A percentile compares a stretch with the other conserved stretches of the same genome.
Conservation (phyloP, 805 yeast genomes). For the Grigorovia humatica region DNA sequence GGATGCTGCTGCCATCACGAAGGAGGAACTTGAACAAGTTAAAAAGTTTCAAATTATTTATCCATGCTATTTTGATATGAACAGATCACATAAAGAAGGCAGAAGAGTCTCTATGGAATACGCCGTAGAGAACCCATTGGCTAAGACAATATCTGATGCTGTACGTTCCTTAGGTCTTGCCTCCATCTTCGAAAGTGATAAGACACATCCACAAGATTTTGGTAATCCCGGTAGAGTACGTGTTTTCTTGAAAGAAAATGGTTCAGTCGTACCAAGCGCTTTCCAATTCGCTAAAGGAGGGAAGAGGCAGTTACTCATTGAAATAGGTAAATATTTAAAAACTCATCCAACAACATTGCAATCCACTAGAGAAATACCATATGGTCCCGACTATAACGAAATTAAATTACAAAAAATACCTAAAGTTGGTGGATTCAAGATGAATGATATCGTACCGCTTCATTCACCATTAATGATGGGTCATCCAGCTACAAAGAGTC, state of each 20-base stretch:
- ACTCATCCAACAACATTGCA: slow-evolving; percentile 58
- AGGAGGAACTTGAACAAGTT: slow-evolving; percentile 53
- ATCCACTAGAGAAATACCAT: slow-evolving; percentile 53
- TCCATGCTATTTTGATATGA: slow-evolving; percentile 85
- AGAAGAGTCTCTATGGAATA: slow-evolving; percentile 60
- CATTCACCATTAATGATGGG: slow-evolving; percentile 72
- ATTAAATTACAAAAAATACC: slow-evolving; percentile 56
- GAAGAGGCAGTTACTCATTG: slow-evolving; percentile 57
- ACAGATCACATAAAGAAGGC: slow-evolving; percentile 68
- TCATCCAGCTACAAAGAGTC: slow-evolving; percentile 68
- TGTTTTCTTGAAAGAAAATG: slow-evolving; percentile 50
- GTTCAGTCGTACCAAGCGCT: slow-evolving; percentile 27
- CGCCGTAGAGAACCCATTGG: slow-evolving; percentile 83
- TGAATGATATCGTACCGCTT: slow-evolving; percentile 84
- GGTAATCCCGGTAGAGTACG: slow-evolving; percentile 97
- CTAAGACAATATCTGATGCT: slow-evolving; percentile 73
- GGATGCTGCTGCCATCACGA: slow-evolving; percentile 29
- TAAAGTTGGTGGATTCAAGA: slow-evolving; percentile 71
- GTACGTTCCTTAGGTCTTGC: slow-evolving; percentile 29
- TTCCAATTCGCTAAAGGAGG: slow-evolving; percentile 23
- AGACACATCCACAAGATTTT: slow-evolving; percentile 91
- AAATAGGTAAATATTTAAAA: slow-evolving; percentile 51
- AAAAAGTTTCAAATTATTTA: slow-evolving; percentile 65
- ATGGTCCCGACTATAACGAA: slow-evolving; percentile 51
- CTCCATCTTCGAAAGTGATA: slow-evolving; percentile 60